phyloP scores from a whole-genome alignment of 306 rosid species.

The Vigna unguiculata region DNA sequence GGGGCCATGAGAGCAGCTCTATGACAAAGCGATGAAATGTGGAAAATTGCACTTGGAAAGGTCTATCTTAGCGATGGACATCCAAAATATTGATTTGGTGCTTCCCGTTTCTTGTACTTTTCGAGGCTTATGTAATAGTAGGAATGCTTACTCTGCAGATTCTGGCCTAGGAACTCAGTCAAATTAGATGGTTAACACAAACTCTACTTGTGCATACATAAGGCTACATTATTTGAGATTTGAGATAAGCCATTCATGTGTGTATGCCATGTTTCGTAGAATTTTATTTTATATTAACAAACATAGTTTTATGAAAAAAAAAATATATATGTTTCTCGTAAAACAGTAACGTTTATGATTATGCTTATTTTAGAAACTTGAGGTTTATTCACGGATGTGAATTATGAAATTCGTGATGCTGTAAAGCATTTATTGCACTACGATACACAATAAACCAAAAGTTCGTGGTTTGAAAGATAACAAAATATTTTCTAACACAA shows the following conservation, averaged over 20 bases:
- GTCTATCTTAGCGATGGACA: neutral
- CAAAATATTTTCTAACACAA: too few species aligned
- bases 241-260: constrained; percentile 25
- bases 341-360: neutral
- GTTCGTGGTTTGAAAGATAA: too few species aligned
- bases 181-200: constrained; percentile 27
- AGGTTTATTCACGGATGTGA: neutral
- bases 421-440: too few species aligned
- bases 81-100: neutral
- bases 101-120: constrained; percentile 12
- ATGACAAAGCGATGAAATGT: constrained; percentile 42
- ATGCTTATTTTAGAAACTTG: too few species aligned
- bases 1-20: constrained; percentile 79
- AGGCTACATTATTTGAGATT: constrained; percentile 26
- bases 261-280: constrained; percentile 8
- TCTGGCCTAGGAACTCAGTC: constrained; percentile 28
- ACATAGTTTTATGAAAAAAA: neutral
- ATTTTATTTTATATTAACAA: constrained; percentile 7
- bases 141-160: constrained; percentile 9
- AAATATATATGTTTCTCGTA: neutral
- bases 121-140: constrained; percentile 16
- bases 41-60: constrained; percentile 32
- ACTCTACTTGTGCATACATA: constrained; percentile 42
- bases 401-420: too few species aligned
- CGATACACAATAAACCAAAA: neutral